Percentiles rank a stretch among this genome's conserved stretches.
Conservation (phyloP, 345 rosid species). For the Bruguiera gymnorhiza region DNA sequence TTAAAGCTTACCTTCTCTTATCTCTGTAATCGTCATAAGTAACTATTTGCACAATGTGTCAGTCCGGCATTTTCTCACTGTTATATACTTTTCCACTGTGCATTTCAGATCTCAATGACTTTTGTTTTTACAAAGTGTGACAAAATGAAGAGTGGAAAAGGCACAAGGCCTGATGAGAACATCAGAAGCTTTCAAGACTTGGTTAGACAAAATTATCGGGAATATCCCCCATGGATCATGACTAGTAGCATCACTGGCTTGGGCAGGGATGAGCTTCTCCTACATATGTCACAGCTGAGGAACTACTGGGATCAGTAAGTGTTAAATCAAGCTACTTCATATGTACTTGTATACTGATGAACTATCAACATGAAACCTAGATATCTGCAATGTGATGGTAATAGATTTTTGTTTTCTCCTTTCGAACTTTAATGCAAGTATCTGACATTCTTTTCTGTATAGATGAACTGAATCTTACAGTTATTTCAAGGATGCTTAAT, state of each 20-base stretch:
- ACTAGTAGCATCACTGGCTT: conserved; percentile 82
- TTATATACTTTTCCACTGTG: background rate
- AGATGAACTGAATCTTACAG: background rate
- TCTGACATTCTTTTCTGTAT: background rate
- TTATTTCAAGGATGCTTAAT: background rate
- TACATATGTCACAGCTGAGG: conserved; percentile 78
- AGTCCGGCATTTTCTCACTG: background rate
- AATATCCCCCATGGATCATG: conserved; percentile 90
- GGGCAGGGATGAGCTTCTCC: conserved; percentile 91
- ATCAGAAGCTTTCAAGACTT: conserved; percentile 66
- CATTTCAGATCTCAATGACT: conserved; percentile 72
- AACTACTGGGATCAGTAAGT: conserved; percentile 42
- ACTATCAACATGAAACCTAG: background rate
- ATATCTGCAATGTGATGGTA: background rate
- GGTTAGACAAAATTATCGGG: conserved; percentile 51
- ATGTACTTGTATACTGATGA: background rate
- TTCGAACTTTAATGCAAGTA: background rate
- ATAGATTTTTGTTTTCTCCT: background rate
- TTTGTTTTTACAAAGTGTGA: conserved; percentile 89
- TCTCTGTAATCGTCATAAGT: background rate
- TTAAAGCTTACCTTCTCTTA: background rate
- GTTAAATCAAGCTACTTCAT: background rate
- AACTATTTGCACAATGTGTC: background rate
- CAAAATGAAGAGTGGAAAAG: conserved; percentile 69
- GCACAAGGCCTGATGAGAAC: conserved; percentile 80